Conservation (phyloP, 2,329 filamentous ascomycete genomes). For the Tolypocladium ophioglossoides region DNA sequence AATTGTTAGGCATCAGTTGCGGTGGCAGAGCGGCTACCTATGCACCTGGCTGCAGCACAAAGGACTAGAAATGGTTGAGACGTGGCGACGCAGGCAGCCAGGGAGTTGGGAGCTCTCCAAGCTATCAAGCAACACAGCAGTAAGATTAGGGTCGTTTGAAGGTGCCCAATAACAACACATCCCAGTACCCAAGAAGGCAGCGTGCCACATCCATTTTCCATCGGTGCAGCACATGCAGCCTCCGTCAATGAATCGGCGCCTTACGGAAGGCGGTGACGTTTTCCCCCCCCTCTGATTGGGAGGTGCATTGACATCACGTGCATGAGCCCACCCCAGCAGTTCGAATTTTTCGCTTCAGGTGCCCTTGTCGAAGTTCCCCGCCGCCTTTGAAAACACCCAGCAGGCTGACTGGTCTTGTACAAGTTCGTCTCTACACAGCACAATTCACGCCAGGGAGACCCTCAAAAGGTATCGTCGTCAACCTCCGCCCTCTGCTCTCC, state of each 20-base stretch:
- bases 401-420: slow-evolving; percentile 19
- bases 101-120: not conserved
- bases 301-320: slow-evolving; percentile 21
- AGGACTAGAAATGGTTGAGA: no score
- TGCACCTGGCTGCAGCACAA: no score
- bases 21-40: not conserved
- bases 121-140: not conserved
- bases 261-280: not conserved
- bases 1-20: not conserved
- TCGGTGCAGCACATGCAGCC: not conserved
- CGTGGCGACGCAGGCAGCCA: not conserved
- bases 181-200: not conserved
- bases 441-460: slow-evolving; percentile 17
- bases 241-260: not conserved
- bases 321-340: slow-evolving; percentile 19
- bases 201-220: not conserved
- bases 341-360: slow-evolving; percentile 33
- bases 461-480: slow-evolving; percentile 8
- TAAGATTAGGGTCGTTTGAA: not conserved
- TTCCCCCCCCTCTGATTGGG: slow-evolving; percentile 4
- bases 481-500: slow-evolving; percentile 8
- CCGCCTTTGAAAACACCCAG: slow-evolving; percentile 30
- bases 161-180: not conserved
- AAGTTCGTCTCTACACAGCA: slow-evolving; percentile 25
- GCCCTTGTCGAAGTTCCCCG: slow-evolving; percentile 28